Conservation (phyloP, 176 grass and related monocot species). For the Triticum monococcum region DNA sequence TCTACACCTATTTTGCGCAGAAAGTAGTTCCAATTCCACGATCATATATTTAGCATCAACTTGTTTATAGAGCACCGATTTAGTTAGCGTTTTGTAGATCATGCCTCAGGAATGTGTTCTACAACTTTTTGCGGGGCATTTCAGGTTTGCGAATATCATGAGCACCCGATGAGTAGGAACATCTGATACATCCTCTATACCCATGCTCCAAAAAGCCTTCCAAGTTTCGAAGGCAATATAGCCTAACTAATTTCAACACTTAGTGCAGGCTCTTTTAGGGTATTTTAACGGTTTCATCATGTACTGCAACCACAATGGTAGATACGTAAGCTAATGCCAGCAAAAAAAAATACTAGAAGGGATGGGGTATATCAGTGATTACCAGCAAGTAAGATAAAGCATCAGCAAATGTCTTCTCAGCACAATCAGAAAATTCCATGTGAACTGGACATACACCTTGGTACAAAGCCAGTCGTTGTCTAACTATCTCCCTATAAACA, state of each 20-base stretch:
- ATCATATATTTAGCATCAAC: background rate
- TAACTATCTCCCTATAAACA: constrained; percentile 83
- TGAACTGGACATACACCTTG: constrained; percentile 87
- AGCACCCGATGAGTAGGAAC: background rate
- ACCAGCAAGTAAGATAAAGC: constrained; percentile 92
- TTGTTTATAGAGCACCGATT: background rate
- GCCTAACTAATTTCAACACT: constrained; percentile 16
- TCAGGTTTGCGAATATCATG: background rate
- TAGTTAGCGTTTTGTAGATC: background rate
- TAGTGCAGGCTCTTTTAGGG: background rate
- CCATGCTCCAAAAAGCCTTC: background rate
- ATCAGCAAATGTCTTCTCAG: constrained; percentile 75
- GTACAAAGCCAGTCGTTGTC: constrained; percentile 90
- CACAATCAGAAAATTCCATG: constrained; percentile 81
- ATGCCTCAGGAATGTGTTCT: constrained; percentile 1
- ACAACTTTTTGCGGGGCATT: background rate
- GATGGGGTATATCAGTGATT: constrained; percentile 31
- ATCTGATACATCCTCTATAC: background rate
- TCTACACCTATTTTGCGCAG: background rate
- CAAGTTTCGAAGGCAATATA: background rate
- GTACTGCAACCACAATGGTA: background rate
- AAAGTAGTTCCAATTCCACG: background rate
- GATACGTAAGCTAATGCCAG: background rate
- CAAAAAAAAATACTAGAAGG: background rate
- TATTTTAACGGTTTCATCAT: background rate